A percentile compares a stretch with the other conserved stretches of the same genome.
Evolutionary conservation across 2,329 filamentous ascomycete species (phyloP).

Genomic region (Trichoderma lentiforme): DNA sequence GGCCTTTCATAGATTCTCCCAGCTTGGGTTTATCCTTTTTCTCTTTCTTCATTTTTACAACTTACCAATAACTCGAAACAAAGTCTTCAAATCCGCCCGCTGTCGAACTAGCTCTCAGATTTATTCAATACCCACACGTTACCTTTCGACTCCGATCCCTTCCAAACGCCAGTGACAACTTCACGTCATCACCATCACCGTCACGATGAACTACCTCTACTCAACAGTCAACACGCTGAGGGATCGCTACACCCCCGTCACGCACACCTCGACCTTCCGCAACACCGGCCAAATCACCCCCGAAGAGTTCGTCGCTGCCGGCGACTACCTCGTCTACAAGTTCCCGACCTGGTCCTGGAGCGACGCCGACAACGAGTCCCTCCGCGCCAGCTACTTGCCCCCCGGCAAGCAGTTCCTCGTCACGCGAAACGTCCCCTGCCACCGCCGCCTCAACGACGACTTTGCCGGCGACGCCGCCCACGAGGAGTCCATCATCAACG

Average conservation of each 20-base stretch:
- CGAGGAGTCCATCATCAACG: constrained; percentile 81
- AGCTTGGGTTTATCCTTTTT: background rate
- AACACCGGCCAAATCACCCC: constrained; percentile 93
- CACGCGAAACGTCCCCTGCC: constrained; percentile 90
- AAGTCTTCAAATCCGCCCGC: background rate
- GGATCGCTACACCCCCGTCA: constrained; percentile 85
- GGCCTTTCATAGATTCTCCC: background rate
- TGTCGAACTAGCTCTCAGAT: background rate
- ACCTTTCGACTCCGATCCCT: background rate
- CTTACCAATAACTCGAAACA: background rate
- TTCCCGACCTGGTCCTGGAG: constrained; percentile 98
- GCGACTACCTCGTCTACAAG: constrained; percentile 98
- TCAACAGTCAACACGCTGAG: constrained; percentile 89
- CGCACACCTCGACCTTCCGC: constrained; percentile 89
- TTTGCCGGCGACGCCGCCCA: constrained; percentile 85
- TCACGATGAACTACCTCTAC: constrained; percentile 85
- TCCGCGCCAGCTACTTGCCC: constrained; percentile 78
- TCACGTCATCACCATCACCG: background rate
- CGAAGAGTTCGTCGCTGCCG: constrained; percentile 92
- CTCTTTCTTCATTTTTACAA: background rate
- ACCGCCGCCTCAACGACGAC: constrained; percentile 85
- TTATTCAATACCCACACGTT: background rate
- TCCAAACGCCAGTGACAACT: background rate
- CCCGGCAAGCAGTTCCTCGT: constrained; percentile 92
- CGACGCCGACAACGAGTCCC: constrained; percentile 75